Evolutionary conservation across 768 basidiomycete genomes (phyloP).

Genomic region (Leccinum disarticulatum): DNA sequence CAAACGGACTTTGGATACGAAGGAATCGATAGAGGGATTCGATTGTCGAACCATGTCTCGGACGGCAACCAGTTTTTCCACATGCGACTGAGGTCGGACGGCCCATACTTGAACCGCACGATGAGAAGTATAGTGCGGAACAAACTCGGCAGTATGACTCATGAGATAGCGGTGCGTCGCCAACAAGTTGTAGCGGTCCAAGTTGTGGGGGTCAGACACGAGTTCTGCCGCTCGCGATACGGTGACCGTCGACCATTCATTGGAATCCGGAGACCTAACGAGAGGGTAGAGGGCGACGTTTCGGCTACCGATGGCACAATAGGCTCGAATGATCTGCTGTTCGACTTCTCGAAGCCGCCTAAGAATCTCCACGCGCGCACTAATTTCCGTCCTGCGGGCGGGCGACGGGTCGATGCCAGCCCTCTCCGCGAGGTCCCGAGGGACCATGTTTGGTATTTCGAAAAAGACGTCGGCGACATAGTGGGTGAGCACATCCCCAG

Average conservation of each 20-base stretch:
- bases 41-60: slow-evolving; percentile 44
- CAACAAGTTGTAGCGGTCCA: slow-evolving; percentile 39
- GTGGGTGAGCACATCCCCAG: slow-evolving; percentile 55
- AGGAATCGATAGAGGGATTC: slow-evolving; percentile 44
- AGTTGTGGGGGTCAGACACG: slow-evolving; percentile 32
- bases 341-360: slow-evolving; percentile 56
- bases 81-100: slow-evolving; percentile 61
- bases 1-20: slow-evolving; percentile 48
- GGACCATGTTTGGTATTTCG: slow-evolving; percentile 55
- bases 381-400: slow-evolving; percentile 36
- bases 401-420: slow-evolving; percentile 43
- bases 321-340: slow-evolving; percentile 44
- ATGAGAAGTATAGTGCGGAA: slow-evolving; percentile 48
- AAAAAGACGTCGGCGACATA: slow-evolving; percentile 57
- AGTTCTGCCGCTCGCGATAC: slow-evolving; percentile 51
- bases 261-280: slow-evolving; percentile 44
- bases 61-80: slow-evolving; percentile 51
- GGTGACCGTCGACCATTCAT: slow-evolving; percentile 57
- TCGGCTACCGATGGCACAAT: slow-evolving; percentile 34
- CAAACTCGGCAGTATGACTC: slow-evolving; percentile 49
- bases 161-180: slow-evolving; percentile 68
- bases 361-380: slow-evolving; percentile 66
- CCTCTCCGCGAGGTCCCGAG: slow-evolving; percentile 43
- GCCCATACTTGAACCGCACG: slow-evolving; percentile 50
- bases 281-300: slow-evolving; percentile 40